These are phyloP conservation scores for Cichorium intybus DNA, from an alignment of 140 eudicot genomes.

Conservation along the genomic window DNA sequence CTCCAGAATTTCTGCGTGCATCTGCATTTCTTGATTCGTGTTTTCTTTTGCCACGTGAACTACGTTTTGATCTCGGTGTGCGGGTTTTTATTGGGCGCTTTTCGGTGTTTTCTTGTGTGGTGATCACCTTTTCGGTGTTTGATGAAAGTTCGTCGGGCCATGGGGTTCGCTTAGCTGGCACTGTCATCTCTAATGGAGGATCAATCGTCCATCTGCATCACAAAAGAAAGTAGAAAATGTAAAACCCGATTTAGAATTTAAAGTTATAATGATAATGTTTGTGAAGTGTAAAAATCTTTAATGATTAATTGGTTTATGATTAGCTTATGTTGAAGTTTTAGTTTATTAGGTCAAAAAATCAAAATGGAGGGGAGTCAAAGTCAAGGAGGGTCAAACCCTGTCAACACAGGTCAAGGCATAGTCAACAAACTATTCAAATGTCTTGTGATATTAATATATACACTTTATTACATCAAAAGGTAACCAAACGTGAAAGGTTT, in stretches of 20 bases:
- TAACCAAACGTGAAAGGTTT: no score
- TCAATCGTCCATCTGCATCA: conserved; percentile 86
- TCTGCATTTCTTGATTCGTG: conserved; percentile 47
- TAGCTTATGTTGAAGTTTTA: no score
- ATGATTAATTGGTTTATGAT: no score
- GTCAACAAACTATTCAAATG: no score
- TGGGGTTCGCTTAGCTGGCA: conserved; percentile 94
- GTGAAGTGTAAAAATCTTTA: no score
- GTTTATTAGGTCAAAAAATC: no score
- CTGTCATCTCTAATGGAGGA: conserved; percentile 86
- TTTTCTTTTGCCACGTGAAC: conserved; percentile 67
- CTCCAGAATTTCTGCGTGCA: conserved; percentile 41
- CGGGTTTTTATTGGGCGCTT: conserved; percentile 63
- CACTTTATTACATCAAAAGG: no score
- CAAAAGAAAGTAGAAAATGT: conserved; percentile 5
- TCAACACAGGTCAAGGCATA: no score
- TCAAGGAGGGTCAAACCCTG: no score
- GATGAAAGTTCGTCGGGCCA: conserved; percentile 93
- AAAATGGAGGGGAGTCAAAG: no score
- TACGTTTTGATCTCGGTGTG: conserved; percentile 52
- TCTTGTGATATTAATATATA: no score
- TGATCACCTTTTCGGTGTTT: conserved; percentile 26
- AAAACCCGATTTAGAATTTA: not conserved
- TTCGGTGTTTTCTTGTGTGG: conserved; percentile 46
- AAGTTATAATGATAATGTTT: no score